Conservation (phyloP, 1,139 yeast genomes). For the Arxiozyma bovina region DNA sequence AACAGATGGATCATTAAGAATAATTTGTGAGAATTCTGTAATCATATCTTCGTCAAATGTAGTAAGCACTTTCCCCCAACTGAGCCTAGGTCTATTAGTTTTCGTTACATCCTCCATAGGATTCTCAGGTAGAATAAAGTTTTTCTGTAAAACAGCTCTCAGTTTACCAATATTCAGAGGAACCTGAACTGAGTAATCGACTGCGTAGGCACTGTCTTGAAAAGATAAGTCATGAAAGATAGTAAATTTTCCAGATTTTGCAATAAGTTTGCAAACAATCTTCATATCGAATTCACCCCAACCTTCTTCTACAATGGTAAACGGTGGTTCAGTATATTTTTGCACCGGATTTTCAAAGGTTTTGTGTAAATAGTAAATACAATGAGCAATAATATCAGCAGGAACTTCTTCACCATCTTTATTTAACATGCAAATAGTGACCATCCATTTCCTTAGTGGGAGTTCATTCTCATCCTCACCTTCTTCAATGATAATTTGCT, state of each 20-base stretch:
- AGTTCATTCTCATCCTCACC: conserved; percentile 68
- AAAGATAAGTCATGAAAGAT: conserved; percentile 80
- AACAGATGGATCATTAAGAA: conserved; percentile 81
- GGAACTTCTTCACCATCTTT: conserved; percentile 73
- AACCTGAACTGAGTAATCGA: conserved; percentile 62
- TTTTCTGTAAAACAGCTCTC: conserved; percentile 56
- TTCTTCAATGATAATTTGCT: conserved; percentile 60
- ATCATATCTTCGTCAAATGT: conserved; percentile 73
- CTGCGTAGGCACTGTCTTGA: conserved; percentile 58
- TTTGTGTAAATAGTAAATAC: conserved; percentile 84
- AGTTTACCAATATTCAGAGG: conserved; percentile 67
- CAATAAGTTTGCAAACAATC: conserved; percentile 61
- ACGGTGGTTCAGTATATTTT: conserved; percentile 74
- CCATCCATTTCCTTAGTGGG: conserved; percentile 90
- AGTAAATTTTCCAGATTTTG: conserved; percentile 74
- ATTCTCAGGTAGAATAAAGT: conserved; percentile 18
- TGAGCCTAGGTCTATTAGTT: background rate
- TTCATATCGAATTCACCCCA: conserved; percentile 97
- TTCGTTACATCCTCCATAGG: background rate
- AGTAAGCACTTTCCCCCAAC: conserved; percentile 13
- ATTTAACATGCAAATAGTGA: conserved; percentile 64
- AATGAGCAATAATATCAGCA: conserved; percentile 76
- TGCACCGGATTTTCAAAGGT: conserved; percentile 82
- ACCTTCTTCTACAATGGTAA: conserved; percentile 79
- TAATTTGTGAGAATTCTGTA: conserved; percentile 86